Evolutionary conservation across 1,284 basidiomycete species (phyloP).

Genomic region (Fomitopsis betulina): DNA sequence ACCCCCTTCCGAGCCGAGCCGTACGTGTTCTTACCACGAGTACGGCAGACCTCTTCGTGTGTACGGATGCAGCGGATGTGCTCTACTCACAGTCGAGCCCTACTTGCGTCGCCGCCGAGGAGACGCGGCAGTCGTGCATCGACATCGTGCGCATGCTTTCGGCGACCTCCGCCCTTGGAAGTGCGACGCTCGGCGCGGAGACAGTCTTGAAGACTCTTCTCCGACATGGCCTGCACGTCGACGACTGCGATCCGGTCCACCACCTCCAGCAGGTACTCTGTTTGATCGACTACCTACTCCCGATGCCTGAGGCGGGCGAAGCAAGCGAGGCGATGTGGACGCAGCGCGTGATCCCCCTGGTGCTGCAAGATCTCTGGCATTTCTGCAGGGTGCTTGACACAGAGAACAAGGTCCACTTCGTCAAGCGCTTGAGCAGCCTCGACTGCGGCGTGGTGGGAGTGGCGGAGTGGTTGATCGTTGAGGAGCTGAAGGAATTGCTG

Average conservation of each 20-base stretch:
- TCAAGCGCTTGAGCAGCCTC: conserved; percentile 51
- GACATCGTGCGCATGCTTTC: conserved; percentile 42
- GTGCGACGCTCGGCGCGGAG: conserved; percentile 34
- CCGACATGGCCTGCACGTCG: conserved; percentile 35
- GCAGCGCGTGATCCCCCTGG: conserved; percentile 48
- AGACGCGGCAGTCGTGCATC: conserved; percentile 44
- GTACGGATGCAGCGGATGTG: conserved; percentile 43
- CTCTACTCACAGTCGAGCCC: conserved; percentile 36
- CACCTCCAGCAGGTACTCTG: conserved; percentile 51
- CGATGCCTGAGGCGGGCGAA: conserved; percentile 30
- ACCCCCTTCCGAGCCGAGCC: conserved; percentile 45
- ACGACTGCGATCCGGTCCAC: conserved; percentile 47
- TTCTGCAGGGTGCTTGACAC: conserved; percentile 57
- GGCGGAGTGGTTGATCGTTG: conserved; percentile 65
- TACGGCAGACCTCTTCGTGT: conserved; percentile 52
- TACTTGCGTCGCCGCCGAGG: conserved; percentile 38
- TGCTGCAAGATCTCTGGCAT: conserved; percentile 45
- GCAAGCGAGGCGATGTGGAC: conserved; percentile 41
- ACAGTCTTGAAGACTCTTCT: conserved; percentile 53
- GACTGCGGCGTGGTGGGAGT: conserved; percentile 56
- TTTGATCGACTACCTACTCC: conserved; percentile 55
- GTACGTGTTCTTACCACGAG: conserved; percentile 39
- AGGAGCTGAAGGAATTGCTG: conserved; percentile 49
- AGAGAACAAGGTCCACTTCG: conserved; percentile 46
- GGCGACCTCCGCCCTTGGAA: conserved; percentile 30